Percentiles rank a stretch among this genome's conserved stretches.
phyloP scores from a whole-genome alignment of 495 filamentous ascomycete genomes.

The Lepidopterella palustris region DNA sequence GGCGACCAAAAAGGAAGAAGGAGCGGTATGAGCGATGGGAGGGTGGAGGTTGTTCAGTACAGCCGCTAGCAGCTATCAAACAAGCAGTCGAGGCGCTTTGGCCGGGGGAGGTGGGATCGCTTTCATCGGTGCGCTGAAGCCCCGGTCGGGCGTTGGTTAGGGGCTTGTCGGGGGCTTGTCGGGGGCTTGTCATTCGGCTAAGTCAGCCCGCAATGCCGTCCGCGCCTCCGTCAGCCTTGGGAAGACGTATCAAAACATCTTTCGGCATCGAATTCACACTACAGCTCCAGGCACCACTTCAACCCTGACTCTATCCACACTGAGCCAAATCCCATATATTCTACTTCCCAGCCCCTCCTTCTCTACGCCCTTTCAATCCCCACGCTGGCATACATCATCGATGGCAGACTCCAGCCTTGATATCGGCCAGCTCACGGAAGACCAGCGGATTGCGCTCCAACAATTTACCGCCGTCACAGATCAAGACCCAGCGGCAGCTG shows the following conservation, averaged over 20 bases:
- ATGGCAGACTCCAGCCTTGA: slow-evolving; percentile 46
- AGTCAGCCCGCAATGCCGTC: too few species aligned
- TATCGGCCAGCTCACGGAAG: slow-evolving; percentile 60
- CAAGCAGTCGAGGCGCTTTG: neutral
- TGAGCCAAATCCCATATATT: too few species aligned
- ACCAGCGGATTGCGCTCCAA: slow-evolving; percentile 73
- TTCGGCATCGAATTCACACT: too few species aligned
- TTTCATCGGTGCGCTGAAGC: too few species aligned
- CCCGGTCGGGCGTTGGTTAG: too few species aligned
- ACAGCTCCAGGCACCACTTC: too few species aligned
- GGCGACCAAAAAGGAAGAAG: neutral
- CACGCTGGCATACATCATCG: neutral
- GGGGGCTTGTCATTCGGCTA: too few species aligned
- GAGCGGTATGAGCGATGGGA: neutral
- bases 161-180: too few species aligned
- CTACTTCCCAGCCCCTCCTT: neutral
- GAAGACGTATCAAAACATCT: too few species aligned
- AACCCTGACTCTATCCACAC: too few species aligned
- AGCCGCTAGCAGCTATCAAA: neutral
- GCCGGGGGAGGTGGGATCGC: too few species aligned
- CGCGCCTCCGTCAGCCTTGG: too few species aligned
- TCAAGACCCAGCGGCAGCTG: slow-evolving; percentile 68
- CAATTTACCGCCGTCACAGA: slow-evolving; percentile 85
- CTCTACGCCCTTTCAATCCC: neutral
- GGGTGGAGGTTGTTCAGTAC: neutral